These are phyloP conservation scores for Leptodermis oblonga DNA, from an alignment of 257 asterid genomes.

Conservation along the genomic window DNA sequence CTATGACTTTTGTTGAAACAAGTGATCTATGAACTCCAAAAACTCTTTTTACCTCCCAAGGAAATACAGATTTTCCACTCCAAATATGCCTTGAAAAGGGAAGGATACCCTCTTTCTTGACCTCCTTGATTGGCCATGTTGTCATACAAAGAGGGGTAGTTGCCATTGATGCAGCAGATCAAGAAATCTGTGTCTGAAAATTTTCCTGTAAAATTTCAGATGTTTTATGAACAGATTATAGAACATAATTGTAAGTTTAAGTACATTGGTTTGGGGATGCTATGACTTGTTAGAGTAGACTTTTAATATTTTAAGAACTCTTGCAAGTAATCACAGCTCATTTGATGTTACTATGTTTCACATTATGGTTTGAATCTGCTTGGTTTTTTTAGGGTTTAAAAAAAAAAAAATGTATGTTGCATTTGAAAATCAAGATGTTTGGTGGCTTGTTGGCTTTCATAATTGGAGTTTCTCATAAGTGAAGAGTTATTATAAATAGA, in stretches of 20 bases:
- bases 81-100: neutral
- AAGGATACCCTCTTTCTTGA: neutral
- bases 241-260: no score
- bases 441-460: constrained; percentile 7
- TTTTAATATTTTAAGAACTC: neutral
- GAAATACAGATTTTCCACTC: neutral
- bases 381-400: neutral
- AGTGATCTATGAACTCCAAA: neutral
- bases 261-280: no score
- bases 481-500: no score
- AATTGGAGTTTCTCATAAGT: neutral
- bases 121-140: neutral
- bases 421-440: neutral
- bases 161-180: constrained; percentile 12
- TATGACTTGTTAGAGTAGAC: constrained; percentile 6
- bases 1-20: neutral
- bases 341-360: neutral
- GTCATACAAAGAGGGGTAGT: constrained; percentile 8
- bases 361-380: neutral
- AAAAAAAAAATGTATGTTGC: no score
- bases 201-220: no score
- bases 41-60: neutral
- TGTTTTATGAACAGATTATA: neutral
- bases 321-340: neutral
- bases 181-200: neutral